phyloP scores from a whole-genome alignment of 2,329 filamentous ascomycete genomes.

The Leptographium lundbergii region DNA sequence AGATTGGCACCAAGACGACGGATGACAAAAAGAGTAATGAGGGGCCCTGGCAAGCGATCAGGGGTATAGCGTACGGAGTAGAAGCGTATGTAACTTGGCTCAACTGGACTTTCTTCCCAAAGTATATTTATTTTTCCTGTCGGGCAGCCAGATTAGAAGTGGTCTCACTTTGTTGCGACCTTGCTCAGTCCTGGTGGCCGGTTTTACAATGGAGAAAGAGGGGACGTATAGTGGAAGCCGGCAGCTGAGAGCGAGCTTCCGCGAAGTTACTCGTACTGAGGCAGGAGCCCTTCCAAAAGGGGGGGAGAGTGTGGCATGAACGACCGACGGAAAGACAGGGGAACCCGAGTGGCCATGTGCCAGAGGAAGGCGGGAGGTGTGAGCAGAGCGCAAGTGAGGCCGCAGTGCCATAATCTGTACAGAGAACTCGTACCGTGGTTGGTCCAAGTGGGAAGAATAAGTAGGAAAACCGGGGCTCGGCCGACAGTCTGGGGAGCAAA shows the following conservation, averaged over 20 bases:
- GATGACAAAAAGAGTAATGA: not conserved
- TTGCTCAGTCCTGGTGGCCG: not conserved
- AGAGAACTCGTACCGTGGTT: not conserved
- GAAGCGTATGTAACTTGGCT: not conserved
- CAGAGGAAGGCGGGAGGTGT: not conserved
- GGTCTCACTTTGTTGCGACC: not conserved
- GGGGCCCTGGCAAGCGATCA: not conserved
- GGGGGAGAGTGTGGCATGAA: not conserved
- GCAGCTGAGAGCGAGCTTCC: not conserved
- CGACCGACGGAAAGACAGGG: not conserved
- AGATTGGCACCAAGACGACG: not conserved
- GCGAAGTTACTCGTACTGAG: not conserved
- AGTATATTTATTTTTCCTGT: not conserved
- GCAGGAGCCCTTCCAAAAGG: not conserved
- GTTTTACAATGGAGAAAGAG: not conserved
- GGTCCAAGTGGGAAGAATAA: not conserved
- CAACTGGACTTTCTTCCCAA: not conserved
- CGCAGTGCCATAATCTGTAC: not conserved
- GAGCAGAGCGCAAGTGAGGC: not conserved
- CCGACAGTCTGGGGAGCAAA: not conserved
- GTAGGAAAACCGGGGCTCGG: not conserved
- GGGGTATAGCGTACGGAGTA: not conserved
- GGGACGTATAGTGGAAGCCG: not conserved
- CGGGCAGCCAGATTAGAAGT: not conserved
- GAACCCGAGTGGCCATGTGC: not conserved